These are phyloP conservation scores for Arctium minus DNA, from an alignment of 129 eudicot genomes.

Conservation along the genomic window DNA sequence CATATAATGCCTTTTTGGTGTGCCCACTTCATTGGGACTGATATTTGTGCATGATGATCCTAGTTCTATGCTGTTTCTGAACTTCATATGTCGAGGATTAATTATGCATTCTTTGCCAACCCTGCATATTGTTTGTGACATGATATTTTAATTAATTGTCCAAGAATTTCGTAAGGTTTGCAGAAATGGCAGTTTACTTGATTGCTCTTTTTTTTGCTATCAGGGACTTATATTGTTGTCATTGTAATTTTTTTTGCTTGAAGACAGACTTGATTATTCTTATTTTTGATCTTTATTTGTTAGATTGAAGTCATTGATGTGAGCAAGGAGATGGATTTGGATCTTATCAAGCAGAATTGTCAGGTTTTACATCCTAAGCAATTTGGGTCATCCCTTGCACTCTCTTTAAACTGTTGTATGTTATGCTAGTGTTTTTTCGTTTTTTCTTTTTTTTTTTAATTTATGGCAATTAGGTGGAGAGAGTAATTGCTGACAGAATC, in stretches of 20 bases:
- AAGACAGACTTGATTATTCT: background rate
- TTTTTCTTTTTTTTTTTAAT: background rate
- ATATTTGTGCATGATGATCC: background rate
- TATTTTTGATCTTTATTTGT: conserved; percentile 4
- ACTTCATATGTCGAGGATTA: background rate
- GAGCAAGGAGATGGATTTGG: conserved; percentile 99
- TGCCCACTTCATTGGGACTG: background rate
- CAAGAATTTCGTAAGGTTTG: background rate
- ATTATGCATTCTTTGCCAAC: background rate
- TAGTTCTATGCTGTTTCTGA: background rate
- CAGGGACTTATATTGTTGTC: background rate
- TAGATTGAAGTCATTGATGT: conserved; percentile 98
- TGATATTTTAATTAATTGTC: background rate
- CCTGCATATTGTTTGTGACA: background rate
- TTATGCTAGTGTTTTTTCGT: background rate
- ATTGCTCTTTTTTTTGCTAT: background rate
- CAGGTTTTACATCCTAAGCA: conserved; percentile 49
- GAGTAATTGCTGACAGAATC: conserved; percentile 86
- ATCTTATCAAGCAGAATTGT: conserved; percentile 88
- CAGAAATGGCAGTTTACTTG: background rate
- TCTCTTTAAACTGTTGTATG: background rate
- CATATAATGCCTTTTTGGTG: background rate
- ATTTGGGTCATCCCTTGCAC: conserved; percentile 3
- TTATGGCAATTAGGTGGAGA: conserved; percentile 69
- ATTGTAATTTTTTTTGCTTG: background rate